Base-by-base conservation (phyloP, 2,329 filamentous ascomycete genomes). In the Penicillium sp. region DNA sequence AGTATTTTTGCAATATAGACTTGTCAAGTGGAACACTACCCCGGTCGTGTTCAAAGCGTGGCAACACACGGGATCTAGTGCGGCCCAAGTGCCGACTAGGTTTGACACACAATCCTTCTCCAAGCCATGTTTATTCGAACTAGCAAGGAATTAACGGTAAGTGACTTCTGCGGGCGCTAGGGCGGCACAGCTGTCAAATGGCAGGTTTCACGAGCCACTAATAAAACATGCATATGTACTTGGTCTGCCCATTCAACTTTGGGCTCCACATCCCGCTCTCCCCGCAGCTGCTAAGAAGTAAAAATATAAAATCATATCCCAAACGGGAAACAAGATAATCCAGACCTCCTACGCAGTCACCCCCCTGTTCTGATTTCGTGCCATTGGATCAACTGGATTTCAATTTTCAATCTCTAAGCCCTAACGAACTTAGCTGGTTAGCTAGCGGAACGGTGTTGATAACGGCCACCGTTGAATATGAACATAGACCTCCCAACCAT, bases 181-280 rank as follows among this genome's bases (percentile, higher is more conserved):
- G 29, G 40, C 38, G 28, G 24, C 38, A 38, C 46, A 24, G 46
- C 41, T 47, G 33, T 48, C 42, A 50, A 37, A 43, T 8, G 27
- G 23, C 29, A 45, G 44, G 37, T 28, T 43, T 9, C 24, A 25
- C 20, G 27, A 23, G 28, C 42, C 48, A 8, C 37, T 46, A 13
- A 20, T 24, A 35, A 43, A 32, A 35, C 12, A 33, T 29, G 31
- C 4, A 20, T n/a, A 20, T 40, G 6, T 18, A 18, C 15, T 18
- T 18, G 12, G 31, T 3, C 25, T n/a, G 27, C 42, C 55, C 53
- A 55, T 24, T 51, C 18, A 47, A 38, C 10, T 20, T 20, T 8
- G 13, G 39, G 13, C 46, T 52, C 55, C 55, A 57, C 50, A 52
- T 50, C 39, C 55, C 46, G 50, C 18, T 9, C 10, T 27, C 33